Percentiles rank a stretch among this genome's conserved stretches.
These are phyloP conservation scores for Tremella yokohamensis DNA, from an alignment of 768 basidiomycete species.

Conservation along the genomic window DNA sequence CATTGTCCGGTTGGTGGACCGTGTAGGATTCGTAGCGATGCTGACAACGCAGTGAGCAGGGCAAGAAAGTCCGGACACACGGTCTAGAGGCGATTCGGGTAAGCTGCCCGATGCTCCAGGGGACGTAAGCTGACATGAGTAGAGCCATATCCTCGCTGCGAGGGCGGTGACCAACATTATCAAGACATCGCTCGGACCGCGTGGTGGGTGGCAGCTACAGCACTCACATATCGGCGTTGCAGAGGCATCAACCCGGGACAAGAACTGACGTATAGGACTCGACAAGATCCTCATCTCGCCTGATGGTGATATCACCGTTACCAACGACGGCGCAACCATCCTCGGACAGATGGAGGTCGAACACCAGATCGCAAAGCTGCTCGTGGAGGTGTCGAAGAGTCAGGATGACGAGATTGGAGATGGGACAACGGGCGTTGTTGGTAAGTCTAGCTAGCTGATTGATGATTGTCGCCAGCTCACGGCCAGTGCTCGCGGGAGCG, in stretches of 20 bases:
- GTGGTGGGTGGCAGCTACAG: slow-evolving; percentile 59
- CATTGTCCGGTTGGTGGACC: slow-evolving; percentile 60
- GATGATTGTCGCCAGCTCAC: background rate
- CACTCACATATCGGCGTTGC: background rate
- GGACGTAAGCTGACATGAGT: slow-evolving; percentile 16
- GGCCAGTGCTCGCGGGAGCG: slow-evolving; percentile 89
- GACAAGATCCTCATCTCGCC: slow-evolving; percentile 58
- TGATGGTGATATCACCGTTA: slow-evolving; percentile 98
- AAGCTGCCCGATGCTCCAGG: slow-evolving; percentile 22
- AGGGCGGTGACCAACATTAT: slow-evolving; percentile 84
- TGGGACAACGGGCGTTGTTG: slow-evolving; percentile 97
- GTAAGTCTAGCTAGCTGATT: slow-evolving; percentile 57
- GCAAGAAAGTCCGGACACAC: slow-evolving; percentile 83
- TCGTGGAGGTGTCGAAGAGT: slow-evolving; percentile 85
- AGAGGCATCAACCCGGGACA: background rate
- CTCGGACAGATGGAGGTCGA: slow-evolving; percentile 98
- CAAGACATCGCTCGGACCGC: slow-evolving; percentile 87
- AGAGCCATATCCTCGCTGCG: slow-evolving; percentile 87
- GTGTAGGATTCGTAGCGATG: background rate
- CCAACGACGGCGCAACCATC: slow-evolving; percentile 98
- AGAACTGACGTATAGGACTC: slow-evolving; percentile 59
- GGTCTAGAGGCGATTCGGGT: slow-evolving; percentile 96
- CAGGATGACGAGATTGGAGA: slow-evolving; percentile 99
- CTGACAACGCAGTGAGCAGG: slow-evolving; percentile 64
- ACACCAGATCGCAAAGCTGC: slow-evolving; percentile 95